Base-by-base conservation (phyloP, 768 basidiomycete species). In the Russula virescens region DNA sequence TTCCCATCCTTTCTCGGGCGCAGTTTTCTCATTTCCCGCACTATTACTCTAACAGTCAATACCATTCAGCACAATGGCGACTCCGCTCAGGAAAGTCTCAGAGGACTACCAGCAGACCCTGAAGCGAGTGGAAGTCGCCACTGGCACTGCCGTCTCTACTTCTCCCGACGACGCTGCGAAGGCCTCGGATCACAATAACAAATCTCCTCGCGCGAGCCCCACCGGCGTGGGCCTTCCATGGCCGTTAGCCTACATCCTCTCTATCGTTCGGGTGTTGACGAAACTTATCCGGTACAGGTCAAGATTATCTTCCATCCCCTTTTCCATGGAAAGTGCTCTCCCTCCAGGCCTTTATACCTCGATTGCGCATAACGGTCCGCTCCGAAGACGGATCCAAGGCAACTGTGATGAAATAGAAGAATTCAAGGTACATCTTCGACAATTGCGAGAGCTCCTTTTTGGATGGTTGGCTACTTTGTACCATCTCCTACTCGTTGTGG, bases 21-120 rank as follows among this genome's bases (percentile, higher is more conserved):
- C 28, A 14, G 10, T 5, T 23, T 11, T 3, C 34, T 31, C 46
- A 4, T 16, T 40, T 58, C 28, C 49, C 28, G 42, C 19, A 28
- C 8, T n/a, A n/a, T 14, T 13, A 2, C 1, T n/a, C n/a, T 8
- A 46, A 31, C 11, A 47, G 43, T 10, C 34, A 16, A 21, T 35
- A 16, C 51, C 35, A 16, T 16, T 31, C 8, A 28, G 52, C 35
- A 21, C 46, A 7, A 54, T 63, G 62, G 46, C 57, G 28, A 53
- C 50, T 42, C 13, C 51, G 5, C 62, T 59, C 13, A 59, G 46
- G 28, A 63, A 26, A 10, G 52, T 59, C 46, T 48, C 51, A 35
- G n/a, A 48, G 28, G 23, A 43, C 28, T 4, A 42, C 23, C 8
- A 19, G 48, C 23, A 26, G 45, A 47, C 51, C 21, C 21, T 58